Evolutionary conservation across 768 basidiomycete genomes (phyloP).

Genomic region (Pleurotus platypus): DNA sequence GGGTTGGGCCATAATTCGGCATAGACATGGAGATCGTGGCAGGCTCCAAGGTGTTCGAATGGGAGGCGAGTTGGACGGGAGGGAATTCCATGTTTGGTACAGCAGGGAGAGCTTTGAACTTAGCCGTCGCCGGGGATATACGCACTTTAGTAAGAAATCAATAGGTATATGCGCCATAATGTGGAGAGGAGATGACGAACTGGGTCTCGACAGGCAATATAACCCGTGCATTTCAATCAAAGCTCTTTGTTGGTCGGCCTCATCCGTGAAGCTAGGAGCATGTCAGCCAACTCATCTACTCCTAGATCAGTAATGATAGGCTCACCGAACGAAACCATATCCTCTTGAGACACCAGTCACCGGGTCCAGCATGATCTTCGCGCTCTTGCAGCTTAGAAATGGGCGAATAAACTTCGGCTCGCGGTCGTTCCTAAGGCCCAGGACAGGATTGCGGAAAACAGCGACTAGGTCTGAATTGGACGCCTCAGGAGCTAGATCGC

Average conservation of each 20-base stretch:
- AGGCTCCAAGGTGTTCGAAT: slow-evolving; percentile 23
- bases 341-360: slow-evolving; percentile 85
- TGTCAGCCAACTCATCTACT: slow-evolving; percentile 13
- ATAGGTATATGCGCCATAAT: slow-evolving; percentile 27
- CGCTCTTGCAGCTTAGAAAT: slow-evolving; percentile 90
- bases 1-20: slow-evolving; percentile 40
- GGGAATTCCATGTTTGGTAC: slow-evolving; percentile 39
- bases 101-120: slow-evolving; percentile 64
- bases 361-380: slow-evolving; percentile 93
- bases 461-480: slow-evolving; percentile 95
- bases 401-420: slow-evolving; percentile 87
- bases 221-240: slow-evolving; percentile 90
- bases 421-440: slow-evolving; percentile 80
- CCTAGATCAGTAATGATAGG: slow-evolving; percentile 8
- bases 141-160: slow-evolving; percentile 54
- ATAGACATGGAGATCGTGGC: slow-evolving; percentile 39
- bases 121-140: slow-evolving; percentile 86
- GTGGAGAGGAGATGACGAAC: slow-evolving; percentile 40
- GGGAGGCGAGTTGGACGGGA: slow-evolving; percentile 40
- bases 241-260: slow-evolving; percentile 85
- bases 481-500: slow-evolving; percentile 89
- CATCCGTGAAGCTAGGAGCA: slow-evolving; percentile 71
- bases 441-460: slow-evolving; percentile 86
- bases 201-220: slow-evolving; percentile 85
- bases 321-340: slow-evolving; percentile 88